Base-by-base conservation (phyloP, 768 basidiomycete species). In the Tubosaeta sp. region DNA sequence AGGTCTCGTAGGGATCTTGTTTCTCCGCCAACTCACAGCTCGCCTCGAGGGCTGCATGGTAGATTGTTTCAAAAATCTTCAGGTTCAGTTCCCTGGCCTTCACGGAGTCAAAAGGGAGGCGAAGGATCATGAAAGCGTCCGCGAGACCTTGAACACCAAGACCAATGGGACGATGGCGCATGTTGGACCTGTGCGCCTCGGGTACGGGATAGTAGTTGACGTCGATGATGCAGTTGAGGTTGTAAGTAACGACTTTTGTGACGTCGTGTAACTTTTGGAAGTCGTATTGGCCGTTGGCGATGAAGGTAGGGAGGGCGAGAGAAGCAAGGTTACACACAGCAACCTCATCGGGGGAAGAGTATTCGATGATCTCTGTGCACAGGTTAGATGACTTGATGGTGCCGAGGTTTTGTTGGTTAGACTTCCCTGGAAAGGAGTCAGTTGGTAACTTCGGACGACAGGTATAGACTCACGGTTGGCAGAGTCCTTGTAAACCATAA, bases 301-400 rank as follows among this genome's bases (percentile, higher is more conserved):
- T 84, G 75, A 89, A 99, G 17, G 91, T 84, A 5, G 97, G 95
- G 2, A 98, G 83, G 3, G 97, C 93, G 57, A 99, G 81, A 11
- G 97, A 99, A 7, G 97, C 97, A 47, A 99, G 83, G 71, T 98
- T 99, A 80, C 97, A 99, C 31, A 98, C 97, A 34, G 97, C 97
- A 34, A 86, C 91, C 71, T 98, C 97, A 50, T 98, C 97, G 1
- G 97, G 93, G 11, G 95, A 81, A 42, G 93, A 95, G 75, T 97
- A 98, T 71, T 99, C 91, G 69, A 99, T 89, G 68, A 99, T 98
- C 70, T 98, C 97, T 5, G 95, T 98, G 77, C 97, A 99, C 43
- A 99, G 77, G 69, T 99, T 99, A 46, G 95, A 97, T 1, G 94
- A 97, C 76, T 97, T 98, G 85, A 99, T 98, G 8, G 92, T 95